Percentiles rank a stretch among this genome's conserved stretches.
phyloP scores from a whole-genome alignment of 2,329 filamentous ascomycete genomes.

The Trichoderma simmonsii region DNA sequence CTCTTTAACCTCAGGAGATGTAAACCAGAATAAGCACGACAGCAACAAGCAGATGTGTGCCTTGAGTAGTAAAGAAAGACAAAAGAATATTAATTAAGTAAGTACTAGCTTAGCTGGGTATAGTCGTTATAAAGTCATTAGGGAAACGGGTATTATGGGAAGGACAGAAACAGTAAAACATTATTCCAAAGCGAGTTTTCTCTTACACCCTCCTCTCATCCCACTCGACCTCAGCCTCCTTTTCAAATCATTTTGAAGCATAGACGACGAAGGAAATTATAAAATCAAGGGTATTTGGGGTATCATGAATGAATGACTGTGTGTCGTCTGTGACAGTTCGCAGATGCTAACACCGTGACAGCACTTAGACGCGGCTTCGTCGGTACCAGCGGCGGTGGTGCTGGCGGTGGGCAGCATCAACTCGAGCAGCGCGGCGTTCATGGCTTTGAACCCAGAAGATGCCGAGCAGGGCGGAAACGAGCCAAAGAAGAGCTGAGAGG shows the following conservation, averaged over 20 bases:
- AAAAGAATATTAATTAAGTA: neutral
- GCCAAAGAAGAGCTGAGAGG: slow-evolving; percentile 68
- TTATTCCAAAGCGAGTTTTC: neutral
- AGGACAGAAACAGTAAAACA: neutral
- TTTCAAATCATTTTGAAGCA: neutral
- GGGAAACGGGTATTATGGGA: neutral
- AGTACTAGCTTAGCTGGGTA: slow-evolving; percentile 11
- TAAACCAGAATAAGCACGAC: neutral
- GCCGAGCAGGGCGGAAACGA: slow-evolving; percentile 59
- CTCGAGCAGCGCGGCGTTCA: slow-evolving; percentile 36
- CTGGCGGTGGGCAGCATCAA: slow-evolving; percentile 30
- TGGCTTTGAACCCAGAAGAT: slow-evolving; percentile 51
- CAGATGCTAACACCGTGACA: neutral
- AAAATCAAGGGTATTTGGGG: neutral
- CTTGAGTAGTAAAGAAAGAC: neutral
- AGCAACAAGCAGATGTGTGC: neutral
- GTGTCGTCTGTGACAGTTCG: neutral
- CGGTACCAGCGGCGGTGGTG: slow-evolving; percentile 42
- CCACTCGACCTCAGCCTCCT: neutral
- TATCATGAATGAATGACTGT: neutral
- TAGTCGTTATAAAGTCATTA: slow-evolving; percentile 7
- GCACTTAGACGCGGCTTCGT: slow-evolving; percentile 40
- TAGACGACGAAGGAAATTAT: neutral
- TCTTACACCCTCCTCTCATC: neutral
- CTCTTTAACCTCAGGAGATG: neutral